Evolutionary conservation across 2,329 filamentous ascomycete species (phyloP).

Genomic region (Trichoderma afroharzianum): DNA sequence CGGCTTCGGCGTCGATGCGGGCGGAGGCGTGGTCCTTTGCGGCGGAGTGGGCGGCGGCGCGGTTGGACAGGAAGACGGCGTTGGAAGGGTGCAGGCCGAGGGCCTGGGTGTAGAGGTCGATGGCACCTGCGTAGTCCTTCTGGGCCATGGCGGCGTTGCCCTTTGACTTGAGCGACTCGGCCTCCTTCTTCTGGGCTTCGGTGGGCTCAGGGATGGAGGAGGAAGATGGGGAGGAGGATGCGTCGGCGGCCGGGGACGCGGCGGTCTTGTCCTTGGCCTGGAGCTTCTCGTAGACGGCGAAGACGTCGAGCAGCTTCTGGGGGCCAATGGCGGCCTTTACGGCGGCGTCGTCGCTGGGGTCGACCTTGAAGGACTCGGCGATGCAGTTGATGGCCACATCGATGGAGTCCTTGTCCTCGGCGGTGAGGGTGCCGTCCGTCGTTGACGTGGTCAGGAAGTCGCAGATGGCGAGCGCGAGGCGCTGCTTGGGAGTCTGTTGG

Average conservation of each 20-base stretch:
- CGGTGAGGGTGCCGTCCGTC: constrained; percentile 80
- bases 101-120: constrained; percentile 84
- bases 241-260: constrained; percentile 36
- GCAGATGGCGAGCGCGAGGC: constrained; percentile 93
- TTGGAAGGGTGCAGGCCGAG: constrained; percentile 78
- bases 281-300: constrained; percentile 93
- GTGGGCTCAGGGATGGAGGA: constrained; percentile 30
- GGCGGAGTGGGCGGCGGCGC: constrained; percentile 87
- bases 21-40: constrained; percentile 80
- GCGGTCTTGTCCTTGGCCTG: constrained; percentile 50
- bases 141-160: constrained; percentile 94
- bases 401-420: constrained; percentile 89
- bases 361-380: constrained; percentile 90
- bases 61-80: constrained; percentile 96
- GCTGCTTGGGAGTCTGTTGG: constrained; percentile 60
- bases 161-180: constrained; percentile 82
- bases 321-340: constrained; percentile 74
- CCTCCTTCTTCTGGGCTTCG: constrained; percentile 68
- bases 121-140: constrained; percentile 82
- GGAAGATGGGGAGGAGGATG: constrained; percentile 27
- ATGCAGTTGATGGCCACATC: constrained; percentile 95
- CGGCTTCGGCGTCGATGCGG: constrained; percentile 83
- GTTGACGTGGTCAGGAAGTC: constrained; percentile 86
- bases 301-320: constrained; percentile 87
- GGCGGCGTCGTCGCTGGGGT: constrained; percentile 71